Base-by-base conservation (phyloP, 2,329 filamentous ascomycete species). In the Drechslera avenae region DNA sequence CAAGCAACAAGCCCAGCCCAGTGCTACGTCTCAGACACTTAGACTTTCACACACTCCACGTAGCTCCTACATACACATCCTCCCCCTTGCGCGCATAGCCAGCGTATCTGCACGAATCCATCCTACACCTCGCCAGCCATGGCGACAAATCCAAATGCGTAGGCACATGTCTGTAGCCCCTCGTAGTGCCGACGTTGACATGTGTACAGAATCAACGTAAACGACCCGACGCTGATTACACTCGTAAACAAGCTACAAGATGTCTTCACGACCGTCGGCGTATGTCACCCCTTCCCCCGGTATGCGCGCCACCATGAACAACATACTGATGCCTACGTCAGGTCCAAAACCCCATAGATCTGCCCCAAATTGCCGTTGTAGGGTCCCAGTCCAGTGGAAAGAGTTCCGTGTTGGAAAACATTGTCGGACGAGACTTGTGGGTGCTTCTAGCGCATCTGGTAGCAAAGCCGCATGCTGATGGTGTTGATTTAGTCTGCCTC, bases 191-290 rank as follows among this genome's bases (percentile, higher is more conserved):
- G 47, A 66, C 52, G 63, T 66, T 73, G 63, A 73, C 59, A 41
- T 30, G 28, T 19, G 34, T 59, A 62, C 71, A 88, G 85, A 65
- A 86, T 88, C 74, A 88, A 88, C 73, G 86, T 88, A 55, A 88
- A 88, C 71, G 86, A 88, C 67, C 86, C 86, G 19, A 80, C 80
- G 60, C 79, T 88, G 65, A 88, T 88, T 67, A 87, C 86, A 26
- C 88, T 97, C 66, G 94, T 99, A 74, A 99, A 99, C 83, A 97
- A 96, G 82, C 87, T 99, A 39, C 94, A 99, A 76, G 94, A 99
- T 90, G 94, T 99, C 66, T 99, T 99, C 75, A 88, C 93, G 57
- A 97, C 94, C 34, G 94, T 99, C 66, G 94, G 94, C 66, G 86
- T 88, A 80, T 63, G 85, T 83, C 44, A 39, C 46, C 21, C 32